Evolutionary conservation across 257 asterid genomes (phyloP), one percentile per base, ranked within the genome.

Genomic region (Handroanthus guayacan): DNA sequence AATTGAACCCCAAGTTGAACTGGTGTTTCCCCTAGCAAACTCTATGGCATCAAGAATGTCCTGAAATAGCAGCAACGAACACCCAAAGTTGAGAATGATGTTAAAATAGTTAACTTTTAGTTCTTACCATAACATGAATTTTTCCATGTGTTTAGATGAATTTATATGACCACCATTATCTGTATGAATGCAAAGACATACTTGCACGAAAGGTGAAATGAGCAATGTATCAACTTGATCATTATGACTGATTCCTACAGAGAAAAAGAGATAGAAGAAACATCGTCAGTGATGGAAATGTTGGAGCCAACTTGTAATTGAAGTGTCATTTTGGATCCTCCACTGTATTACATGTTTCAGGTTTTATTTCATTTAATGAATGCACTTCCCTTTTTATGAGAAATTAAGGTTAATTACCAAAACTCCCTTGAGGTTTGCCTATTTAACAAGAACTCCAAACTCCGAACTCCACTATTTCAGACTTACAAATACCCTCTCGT

Each of bases 1-100:
- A 72, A 90, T 47, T 9, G 99, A 88, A 64, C 99, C 99, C 97
- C 98, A 88, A 73, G 71, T 78, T 39, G 99, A 85, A 38, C 69
- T 69, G 17, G 87, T 79, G 68, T 80, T 89, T 65, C 99, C 99
- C 75, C 84, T 87, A 16, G 97, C 97, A 81, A 95, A 95, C 88
- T 95, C 97, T 16, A 95, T 85, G 16, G 97, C 97, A 37, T 91
- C 92, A 55, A 95, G 86, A 75, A 88, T 83, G 79, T 95, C 96
- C 99, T 95, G 61, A 55, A 71, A 61, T 25, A 47, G 55, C 67
- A 51, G 20, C 14, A 5, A 34, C 20, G 48, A 71, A 51, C 67
- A 75, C 17, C 6, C 17, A 20, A 20, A 62, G 39, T n/a, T 76
- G n/a, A 48, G n/a, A 45, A 39, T 36, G 3, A 52, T 54, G 77